Base-by-base conservation (phyloP, 2,329 filamentous ascomycete genomes). In the Diaporthe sp. region DNA sequence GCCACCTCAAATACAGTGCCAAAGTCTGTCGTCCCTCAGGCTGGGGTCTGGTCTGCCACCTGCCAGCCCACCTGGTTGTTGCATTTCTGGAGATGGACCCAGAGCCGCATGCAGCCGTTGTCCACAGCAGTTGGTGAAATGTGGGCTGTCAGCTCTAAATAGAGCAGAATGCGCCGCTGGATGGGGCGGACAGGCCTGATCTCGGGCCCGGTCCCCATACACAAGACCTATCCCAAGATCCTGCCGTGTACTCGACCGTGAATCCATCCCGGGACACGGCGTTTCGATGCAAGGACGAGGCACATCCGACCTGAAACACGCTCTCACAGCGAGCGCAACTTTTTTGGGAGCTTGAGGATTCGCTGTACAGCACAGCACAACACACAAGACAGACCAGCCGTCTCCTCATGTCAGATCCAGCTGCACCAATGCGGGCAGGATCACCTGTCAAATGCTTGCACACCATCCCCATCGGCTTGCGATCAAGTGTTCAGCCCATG, bases 101-200 rank as follows among this genome's bases (percentile, higher is more conserved):
- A 28, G 49, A 70, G 46, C 65, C 46, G 46, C 46, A 53, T 68
- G 46, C 62, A 25, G 46, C 31, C n/a, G 46, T 17, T 25, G 6
- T 51, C 22, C 62, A 37, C 62, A 37, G 62, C 44, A 17, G 44
- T 28, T 39, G 46, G 46, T 71, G 65, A 72, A 44, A 57, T 72
- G 73, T 65, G 74, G 60, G 70, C 60, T 73, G 74, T 75, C 71
- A 75, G 74, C 60, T 73, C 74, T 75, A 73, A 73, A 73, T 55
- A 67, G 49, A 70, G 65, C 49, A 55, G 65, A 39, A 31, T 28
- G 74, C 49, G 74, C 46, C 51, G 67, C 53, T 53, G 46, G 73
- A 37, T 65, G 44, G 61, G 34, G 49, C 62, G 46, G 31, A 22
- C 65, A 13, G 65, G 65, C 49, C 46, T 55, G 65, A 49, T 15